Conservation (phyloP, 108 stramenopile genomes). For the Cyclotella distinguenda region DNA sequence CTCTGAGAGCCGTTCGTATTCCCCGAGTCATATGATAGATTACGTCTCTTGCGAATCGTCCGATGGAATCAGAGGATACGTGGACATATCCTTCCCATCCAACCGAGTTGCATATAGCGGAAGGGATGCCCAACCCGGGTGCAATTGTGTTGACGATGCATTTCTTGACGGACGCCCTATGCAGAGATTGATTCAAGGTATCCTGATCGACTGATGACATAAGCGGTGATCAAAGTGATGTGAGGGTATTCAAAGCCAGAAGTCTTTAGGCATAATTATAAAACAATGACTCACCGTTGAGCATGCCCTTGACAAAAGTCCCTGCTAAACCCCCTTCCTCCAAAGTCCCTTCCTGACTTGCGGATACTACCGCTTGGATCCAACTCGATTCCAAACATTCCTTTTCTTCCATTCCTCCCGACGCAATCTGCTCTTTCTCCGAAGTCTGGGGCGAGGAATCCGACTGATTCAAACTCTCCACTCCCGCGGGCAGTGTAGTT, state of each 20-base stretch:
- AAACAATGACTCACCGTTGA: not conserved
- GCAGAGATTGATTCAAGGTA: not conserved
- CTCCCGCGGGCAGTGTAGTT: not conserved
- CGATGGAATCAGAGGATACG: not conserved
- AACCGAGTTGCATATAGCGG: not conserved
- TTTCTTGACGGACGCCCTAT: not conserved
- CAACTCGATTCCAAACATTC: too few relatives aligned
- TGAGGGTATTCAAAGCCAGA: not conserved
- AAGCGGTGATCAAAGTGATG: not conserved
- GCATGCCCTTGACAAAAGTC: not conserved
- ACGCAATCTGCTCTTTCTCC: not conserved
- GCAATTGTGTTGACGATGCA: not conserved
- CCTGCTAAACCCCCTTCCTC: not conserved
- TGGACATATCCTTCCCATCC: not conserved
- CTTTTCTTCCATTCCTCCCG: too few relatives aligned
- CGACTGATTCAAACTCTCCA: not conserved
- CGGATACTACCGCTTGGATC: not conserved
- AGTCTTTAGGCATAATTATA: not conserved
- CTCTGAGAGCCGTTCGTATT: not conserved
- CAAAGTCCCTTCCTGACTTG: not conserved
- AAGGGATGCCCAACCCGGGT: not conserved
- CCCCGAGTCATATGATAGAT: not conserved
- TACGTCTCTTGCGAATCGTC: not conserved
- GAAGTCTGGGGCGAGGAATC: not conserved
- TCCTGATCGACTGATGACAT: not conserved